phyloP scores from a whole-genome alignment of 164 flowering plant species.

The Nelumbo lutea region DNA sequence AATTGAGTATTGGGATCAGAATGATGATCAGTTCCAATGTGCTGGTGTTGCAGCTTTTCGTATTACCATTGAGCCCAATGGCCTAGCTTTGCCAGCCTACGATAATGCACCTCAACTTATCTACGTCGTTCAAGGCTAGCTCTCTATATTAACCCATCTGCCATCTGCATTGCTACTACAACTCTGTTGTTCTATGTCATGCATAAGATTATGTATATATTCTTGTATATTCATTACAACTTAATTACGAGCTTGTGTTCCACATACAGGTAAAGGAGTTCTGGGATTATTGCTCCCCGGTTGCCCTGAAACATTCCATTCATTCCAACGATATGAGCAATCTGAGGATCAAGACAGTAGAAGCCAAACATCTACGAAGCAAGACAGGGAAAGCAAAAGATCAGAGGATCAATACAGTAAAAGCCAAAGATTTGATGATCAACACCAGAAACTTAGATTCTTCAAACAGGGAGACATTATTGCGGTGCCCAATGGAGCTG shows the following conservation, averaged over 20 bases:
- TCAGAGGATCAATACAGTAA: no score
- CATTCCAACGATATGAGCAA: background rate
- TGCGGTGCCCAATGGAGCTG: conserved; percentile 52
- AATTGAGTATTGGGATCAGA: conserved; percentile 44
- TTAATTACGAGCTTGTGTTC: background rate
- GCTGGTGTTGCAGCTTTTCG: conserved; percentile 44
- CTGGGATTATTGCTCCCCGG: conserved; percentile 34
- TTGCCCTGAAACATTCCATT: conserved; percentile 36
- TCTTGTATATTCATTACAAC: no score
- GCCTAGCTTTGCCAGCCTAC: conserved; percentile 49
- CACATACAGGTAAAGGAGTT: conserved; percentile 27
- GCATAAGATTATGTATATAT: no score
- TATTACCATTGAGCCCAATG: conserved; percentile 29
- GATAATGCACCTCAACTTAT: conserved; percentile 38
- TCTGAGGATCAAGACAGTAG: background rate
- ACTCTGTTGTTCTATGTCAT: no score
- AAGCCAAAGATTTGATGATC: conserved; percentile 21
- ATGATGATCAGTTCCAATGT: conserved; percentile 38
- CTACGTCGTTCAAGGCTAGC: conserved; percentile 37
- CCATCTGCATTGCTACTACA: no score
- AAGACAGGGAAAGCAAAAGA: background rate
- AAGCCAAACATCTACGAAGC: background rate
- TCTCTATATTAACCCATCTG: background rate
- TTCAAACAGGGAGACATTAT: conserved; percentile 46
- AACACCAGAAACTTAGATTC: conserved; percentile 53